Conservation (phyloP, 371 early-diverging fungal genomes). For the Actinomortierella ambigua region DNA sequence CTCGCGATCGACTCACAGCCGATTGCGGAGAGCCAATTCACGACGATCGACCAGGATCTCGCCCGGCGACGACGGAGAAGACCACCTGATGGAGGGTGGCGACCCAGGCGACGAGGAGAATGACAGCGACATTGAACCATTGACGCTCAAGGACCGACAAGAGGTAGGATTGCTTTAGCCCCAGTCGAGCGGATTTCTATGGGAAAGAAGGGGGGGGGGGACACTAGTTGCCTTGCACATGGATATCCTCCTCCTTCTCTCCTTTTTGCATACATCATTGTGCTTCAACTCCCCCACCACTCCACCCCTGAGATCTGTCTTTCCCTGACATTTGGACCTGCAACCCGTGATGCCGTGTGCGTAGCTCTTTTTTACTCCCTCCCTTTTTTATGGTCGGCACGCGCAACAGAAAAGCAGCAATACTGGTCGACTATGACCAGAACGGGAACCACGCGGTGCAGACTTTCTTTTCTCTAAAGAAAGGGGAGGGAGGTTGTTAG, state of each 20-base stretch:
- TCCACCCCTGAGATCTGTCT: not conserved
- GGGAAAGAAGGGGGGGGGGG: no score
- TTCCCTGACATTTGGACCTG: not conserved
- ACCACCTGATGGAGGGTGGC: constrained; percentile 18
- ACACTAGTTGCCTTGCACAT: not conserved
- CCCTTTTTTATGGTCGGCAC: no score
- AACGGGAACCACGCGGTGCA: no score
- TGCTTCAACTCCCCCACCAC: not conserved
- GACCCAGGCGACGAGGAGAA: constrained; percentile 47
- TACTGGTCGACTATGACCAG: no score
- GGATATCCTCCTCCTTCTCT: not conserved
- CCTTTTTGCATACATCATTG: not conserved
- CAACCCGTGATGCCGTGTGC: no score
- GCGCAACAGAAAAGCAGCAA: no score
- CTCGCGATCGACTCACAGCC: constrained; percentile 18
- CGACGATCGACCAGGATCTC: constrained; percentile 30
- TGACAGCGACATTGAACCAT: constrained; percentile 52
- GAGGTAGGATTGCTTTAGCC: constrained; percentile 48
- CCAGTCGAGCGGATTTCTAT: no score
- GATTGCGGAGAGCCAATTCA: constrained; percentile 29
- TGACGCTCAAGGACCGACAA: constrained; percentile 72
- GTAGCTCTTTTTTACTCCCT: not conserved
- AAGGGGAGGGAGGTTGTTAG: no score
- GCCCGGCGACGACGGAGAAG: constrained; percentile 35
- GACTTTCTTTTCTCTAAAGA: no score